Evolutionary conservation across 306 rosid species (phyloP).

Genomic region (Malus orientalis): DNA sequence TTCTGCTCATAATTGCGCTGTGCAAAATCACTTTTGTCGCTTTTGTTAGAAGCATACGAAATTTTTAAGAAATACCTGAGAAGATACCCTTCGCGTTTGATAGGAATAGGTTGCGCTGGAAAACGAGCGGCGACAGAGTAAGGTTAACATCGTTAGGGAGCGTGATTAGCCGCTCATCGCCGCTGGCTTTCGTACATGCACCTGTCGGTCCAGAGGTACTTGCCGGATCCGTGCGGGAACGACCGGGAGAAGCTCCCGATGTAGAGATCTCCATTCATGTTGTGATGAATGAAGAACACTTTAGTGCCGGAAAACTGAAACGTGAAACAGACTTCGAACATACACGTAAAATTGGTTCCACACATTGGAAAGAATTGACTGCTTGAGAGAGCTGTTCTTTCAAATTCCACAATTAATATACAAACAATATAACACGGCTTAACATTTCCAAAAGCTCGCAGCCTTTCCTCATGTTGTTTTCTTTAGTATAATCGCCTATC

Average conservation of each 20-base stretch:
- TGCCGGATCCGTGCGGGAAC: conserved; percentile 76
- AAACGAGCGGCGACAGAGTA: background rate
- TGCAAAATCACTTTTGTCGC: no score
- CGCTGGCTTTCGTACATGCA: conserved; percentile 85
- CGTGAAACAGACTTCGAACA: background rate
- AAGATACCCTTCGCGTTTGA: background rate
- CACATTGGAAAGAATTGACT: conserved; percentile 8
- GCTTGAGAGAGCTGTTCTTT: background rate
- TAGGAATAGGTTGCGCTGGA: background rate
- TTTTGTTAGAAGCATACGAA: no score
- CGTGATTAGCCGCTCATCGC: conserved; percentile 58
- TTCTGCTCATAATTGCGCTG: no score
- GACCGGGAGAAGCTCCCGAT: conserved; percentile 59
- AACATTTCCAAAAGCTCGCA: background rate
- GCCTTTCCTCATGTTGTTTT: background rate
- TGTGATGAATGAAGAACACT: no score
- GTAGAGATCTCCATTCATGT: conserved; percentile 68
- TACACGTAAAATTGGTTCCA: background rate
- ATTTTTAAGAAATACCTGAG: background rate
- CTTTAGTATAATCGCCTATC: background rate
- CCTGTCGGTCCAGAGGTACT: conserved; percentile 80
- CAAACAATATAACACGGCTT: background rate
- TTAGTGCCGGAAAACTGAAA: no score
- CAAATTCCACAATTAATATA: background rate
- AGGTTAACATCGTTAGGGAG: background rate